Conservation (phyloP, 2,329 filamentous ascomycete genomes). For the Huntiella abstrusa region DNA sequence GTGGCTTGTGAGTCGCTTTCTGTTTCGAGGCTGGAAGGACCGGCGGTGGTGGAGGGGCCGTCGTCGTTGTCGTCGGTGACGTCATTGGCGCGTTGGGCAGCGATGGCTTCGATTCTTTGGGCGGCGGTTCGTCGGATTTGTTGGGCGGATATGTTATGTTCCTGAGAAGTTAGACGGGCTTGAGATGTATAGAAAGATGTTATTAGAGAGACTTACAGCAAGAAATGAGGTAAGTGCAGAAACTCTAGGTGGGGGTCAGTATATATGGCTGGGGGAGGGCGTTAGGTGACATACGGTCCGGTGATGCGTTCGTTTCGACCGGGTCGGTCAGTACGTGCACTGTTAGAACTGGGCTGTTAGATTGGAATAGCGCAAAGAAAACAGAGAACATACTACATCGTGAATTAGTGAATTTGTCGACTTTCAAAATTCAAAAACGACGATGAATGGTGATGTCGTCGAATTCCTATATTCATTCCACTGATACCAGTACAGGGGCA, state of each 20-base stretch:
- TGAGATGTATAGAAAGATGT: neutral
- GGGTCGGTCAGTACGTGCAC: neutral
- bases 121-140: conserved; percentile 34
- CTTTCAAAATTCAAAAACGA: neutral
- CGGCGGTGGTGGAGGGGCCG: conserved; percentile 2
- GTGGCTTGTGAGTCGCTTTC: conserved; percentile 16
- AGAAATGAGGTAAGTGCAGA: conserved; percentile 36
- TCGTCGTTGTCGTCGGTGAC: neutral
- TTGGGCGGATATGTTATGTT: conserved; percentile 51
- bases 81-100: neutral
- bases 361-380: too few species aligned
- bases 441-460: neutral
- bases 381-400: too few species aligned
- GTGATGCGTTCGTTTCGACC: conserved; percentile 3
- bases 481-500: too few species aligned
- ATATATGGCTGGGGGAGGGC: neutral
- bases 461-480: neutral
- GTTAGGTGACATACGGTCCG: conserved; percentile 21
- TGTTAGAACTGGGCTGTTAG: too few species aligned
- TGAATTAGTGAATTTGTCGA: neutral
- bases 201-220: conserved; percentile 20
- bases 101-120: conserved; percentile 11
- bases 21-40: conserved; percentile 6
- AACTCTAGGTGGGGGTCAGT: conserved; percentile 19
- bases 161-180: conserved; percentile 21